Evolutionary conservation across 805 yeast genomes (phyloP), one percentile per base, ranked within the genome.

Genomic region (Monosporozyma servazzii): DNA sequence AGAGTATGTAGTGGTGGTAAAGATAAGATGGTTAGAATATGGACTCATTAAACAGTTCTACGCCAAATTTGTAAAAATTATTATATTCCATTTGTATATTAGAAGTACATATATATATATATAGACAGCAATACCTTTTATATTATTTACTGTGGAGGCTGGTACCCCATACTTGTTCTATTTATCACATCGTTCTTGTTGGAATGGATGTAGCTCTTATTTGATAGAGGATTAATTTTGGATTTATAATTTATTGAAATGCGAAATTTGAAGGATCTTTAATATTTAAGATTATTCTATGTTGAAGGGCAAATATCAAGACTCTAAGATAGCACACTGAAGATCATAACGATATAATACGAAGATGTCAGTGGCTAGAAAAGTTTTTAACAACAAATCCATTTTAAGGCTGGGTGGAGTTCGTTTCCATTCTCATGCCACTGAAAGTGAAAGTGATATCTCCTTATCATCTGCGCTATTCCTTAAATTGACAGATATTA

Each of bases 1-100:
- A 76, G 84, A 58, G 98, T 93, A 11, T 95, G 91, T n/a, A 87
- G 96, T 66, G 99, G 98, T 20, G 98, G 99, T 49, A 90, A 89
- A 65, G 99, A 93, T 67, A 93, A 90, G 68, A 85, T 85, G 76
- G 89, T 93, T 23, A 77, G 97, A 62, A 72, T 93, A 53, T 93
- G 99, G 99, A 80, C 93, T n/a, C 88, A 83, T 63, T 84, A 44
- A 48, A 8, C 39, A 8, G 27, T 18, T 6, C 30, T 15, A 17
- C n/a, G 10, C 37, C 17, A 5, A 5, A 5, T 41, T 15, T 23
- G 9, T 15, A 41, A 11, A 10, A 8, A 11, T 2, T 41, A 23
- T 41, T 17, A 25, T 41, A 4, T 21, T 23, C 18, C 29, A 44
- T 6, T 29, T 44, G 47, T 44, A 44, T 29, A 44, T 29, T 44